These are phyloP conservation scores for Lactarius akahatsu DNA, from an alignment of 768 basidiomycete species.

Conservation along the genomic window DNA sequence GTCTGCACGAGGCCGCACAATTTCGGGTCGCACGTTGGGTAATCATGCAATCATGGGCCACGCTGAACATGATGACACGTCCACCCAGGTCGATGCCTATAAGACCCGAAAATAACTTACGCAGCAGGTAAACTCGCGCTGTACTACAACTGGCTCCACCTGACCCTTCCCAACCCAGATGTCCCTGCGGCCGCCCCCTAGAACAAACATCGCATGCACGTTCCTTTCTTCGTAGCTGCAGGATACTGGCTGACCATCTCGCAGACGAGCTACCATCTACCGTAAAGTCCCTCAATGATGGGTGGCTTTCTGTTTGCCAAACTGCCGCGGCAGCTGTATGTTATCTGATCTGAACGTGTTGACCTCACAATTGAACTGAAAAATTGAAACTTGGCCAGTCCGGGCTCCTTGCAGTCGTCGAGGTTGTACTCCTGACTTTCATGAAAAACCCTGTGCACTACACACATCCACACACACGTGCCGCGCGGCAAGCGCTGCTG, in stretches of 20 bases:
- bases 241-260: background rate
- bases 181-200: conserved; percentile 6
- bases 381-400: background rate
- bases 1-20: background rate
- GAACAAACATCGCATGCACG: conserved; percentile 12
- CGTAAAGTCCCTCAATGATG: conserved; percentile 14
- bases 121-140: background rate
- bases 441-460: conserved; percentile 9
- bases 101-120: conserved; percentile 1
- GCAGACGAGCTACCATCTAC: conserved; percentile 12
- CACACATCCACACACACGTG: conserved; percentile 7
- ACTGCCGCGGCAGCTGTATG: conserved; percentile 5
- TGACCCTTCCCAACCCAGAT: background rate
- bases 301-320: conserved; percentile 17
- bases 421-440: conserved; percentile 14
- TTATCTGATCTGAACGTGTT: background rate
- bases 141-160: background rate
- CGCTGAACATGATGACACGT: background rate
- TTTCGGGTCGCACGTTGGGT: background rate
- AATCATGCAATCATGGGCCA: conserved; percentile 5
- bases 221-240: background rate
- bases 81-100: background rate
- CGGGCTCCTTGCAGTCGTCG: conserved; percentile 20
- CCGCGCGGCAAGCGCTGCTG: conserved; percentile 8
- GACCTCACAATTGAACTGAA: background rate